These are phyloP conservation scores for Aspergillus mulundensis DNA, from an alignment of 495 filamentous ascomycete species.

Conservation along the genomic window DNA sequence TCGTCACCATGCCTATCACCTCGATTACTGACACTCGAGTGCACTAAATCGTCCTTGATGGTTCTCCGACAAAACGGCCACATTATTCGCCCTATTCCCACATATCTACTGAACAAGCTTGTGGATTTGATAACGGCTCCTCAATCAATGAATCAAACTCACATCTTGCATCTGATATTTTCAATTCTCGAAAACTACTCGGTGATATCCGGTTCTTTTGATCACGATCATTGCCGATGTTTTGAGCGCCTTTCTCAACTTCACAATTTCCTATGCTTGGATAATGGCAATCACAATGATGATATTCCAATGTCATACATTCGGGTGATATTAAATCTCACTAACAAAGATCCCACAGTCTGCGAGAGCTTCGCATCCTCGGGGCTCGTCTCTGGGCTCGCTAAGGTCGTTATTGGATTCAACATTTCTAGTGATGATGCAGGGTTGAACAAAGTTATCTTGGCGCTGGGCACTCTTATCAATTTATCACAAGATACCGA, in stretches of 20 bases:
- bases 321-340: constrained; percentile 78
- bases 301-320: constrained; percentile 41
- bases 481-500: constrained; percentile 81
- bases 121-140: constrained; percentile 21
- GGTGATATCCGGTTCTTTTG: constrained; percentile 21
- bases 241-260: constrained; percentile 28
- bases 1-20: constrained; percentile 27
- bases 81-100: constrained; percentile 22
- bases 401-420: constrained; percentile 41
- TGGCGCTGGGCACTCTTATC: constrained; percentile 79
- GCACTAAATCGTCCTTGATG: constrained; percentile 23
- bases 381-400: constrained; percentile 53
- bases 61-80: constrained; percentile 28
- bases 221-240: constrained; percentile 21
- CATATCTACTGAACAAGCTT: constrained; percentile 22
- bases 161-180: constrained; percentile 37
- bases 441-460: constrained; percentile 64
- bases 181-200: constrained; percentile 63
- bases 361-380: constrained; percentile 61
- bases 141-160: constrained; percentile 13
- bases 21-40: constrained; percentile 27
- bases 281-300: constrained; percentile 12
- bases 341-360: constrained; percentile 70
- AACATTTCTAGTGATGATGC: too few relatives aligned
- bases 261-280: constrained; percentile 25